Percentiles rank a stretch among this genome's conserved stretches.
phyloP scores from a whole-genome alignment of 2,329 filamentous ascomycete genomes.

The Fusarium sarcochroum region DNA sequence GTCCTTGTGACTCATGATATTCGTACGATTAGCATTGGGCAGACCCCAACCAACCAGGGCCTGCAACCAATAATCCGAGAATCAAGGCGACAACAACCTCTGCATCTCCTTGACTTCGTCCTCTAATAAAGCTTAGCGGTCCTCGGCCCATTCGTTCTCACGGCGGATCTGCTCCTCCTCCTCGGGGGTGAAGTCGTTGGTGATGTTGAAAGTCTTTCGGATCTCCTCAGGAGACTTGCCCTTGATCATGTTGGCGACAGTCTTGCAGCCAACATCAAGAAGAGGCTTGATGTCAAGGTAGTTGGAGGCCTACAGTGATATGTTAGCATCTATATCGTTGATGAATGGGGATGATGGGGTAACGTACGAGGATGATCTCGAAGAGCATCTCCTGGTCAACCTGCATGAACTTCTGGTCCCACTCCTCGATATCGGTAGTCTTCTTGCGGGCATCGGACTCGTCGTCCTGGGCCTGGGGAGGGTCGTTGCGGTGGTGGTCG shows the following conservation, averaged over 20 bases:
- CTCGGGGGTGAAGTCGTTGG: constrained; percentile 98
- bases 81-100: constrained; percentile 2
- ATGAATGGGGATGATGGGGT: neutral
- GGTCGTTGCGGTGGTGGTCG: constrained; percentile 92
- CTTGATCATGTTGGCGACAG: constrained; percentile 99
- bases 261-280: constrained; percentile 98
- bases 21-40: constrained; percentile 8
- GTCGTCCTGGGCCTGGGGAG: constrained; percentile 84
- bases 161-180: constrained; percentile 98
- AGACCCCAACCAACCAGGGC: neutral
- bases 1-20: constrained; percentile 32
- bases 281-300: constrained; percentile 99
- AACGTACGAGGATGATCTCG: constrained; percentile 93
- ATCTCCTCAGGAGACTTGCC: constrained; percentile 99
- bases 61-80: constrained; percentile 1
- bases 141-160: constrained; percentile 93
- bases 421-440: constrained; percentile 99
- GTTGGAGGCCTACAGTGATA: constrained; percentile 81
- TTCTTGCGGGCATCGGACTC: constrained; percentile 96
- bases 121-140: constrained; percentile 66
- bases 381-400: constrained; percentile 99
- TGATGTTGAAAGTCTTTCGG: constrained; percentile 99
- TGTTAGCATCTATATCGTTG: constrained; percentile 39
- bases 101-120: constrained; percentile 5
- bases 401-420: constrained; percentile 99